Evolutionary conservation across 2,329 filamentous ascomycete species (phyloP).

Genomic region (Colletotrichum magnum): DNA sequence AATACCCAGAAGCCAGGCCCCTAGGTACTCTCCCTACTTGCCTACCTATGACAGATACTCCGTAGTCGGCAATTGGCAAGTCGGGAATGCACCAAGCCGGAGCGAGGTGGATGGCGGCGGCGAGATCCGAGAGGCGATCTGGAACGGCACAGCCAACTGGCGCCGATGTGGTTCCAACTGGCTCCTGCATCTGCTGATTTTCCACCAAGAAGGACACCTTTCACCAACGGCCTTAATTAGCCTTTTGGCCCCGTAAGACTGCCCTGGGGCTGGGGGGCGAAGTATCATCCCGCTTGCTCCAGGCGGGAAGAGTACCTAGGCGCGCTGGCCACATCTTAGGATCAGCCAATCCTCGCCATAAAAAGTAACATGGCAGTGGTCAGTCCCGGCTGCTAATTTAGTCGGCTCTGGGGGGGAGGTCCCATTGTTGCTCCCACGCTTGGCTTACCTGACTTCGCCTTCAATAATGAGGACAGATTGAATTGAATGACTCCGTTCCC

Average conservation of each 20-base stretch:
- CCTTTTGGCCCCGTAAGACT: constrained; percentile 21
- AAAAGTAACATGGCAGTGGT: constrained; percentile 31
- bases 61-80: constrained; percentile 37
- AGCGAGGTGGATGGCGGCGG: constrained; percentile 35
- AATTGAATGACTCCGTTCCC: constrained; percentile 18
- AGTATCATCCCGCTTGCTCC: constrained; percentile 1
- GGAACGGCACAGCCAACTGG: constrained; percentile 32
- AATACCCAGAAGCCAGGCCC: not conserved
- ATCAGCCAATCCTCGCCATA: constrained; percentile 40
- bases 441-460: constrained; percentile 12
- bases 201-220: constrained; percentile 42
- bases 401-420: constrained; percentile 22
- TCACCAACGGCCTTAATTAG: constrained; percentile 27
- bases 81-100: constrained; percentile 37
- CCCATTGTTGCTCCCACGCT: constrained; percentile 19
- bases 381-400: constrained; percentile 25
- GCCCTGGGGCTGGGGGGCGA: not conserved
- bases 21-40: too few relatives aligned
- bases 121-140: constrained; percentile 39
- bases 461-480: constrained; percentile 9
- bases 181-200: constrained; percentile 42
- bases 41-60: constrained; percentile 21
- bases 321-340: constrained; percentile 11
- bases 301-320: constrained; percentile 14
- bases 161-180: constrained; percentile 35